Evolutionary conservation across 331 rosid genomes (phyloP).

Genomic region (Malus hybrid): DNA sequence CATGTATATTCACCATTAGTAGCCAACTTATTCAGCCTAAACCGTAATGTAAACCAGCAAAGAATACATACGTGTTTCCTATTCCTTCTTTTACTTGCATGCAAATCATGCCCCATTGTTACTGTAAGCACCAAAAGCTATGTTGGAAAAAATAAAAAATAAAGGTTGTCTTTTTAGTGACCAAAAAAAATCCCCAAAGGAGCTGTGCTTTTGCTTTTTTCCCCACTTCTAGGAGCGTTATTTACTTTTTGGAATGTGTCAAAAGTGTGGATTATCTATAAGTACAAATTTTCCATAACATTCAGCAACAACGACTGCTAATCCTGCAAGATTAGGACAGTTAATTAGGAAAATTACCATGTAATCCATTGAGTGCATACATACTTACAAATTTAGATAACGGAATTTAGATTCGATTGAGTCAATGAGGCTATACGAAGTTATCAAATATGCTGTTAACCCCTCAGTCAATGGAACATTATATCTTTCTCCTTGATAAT

Average conservation of each 20-base stretch:
- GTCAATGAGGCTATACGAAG: background rate
- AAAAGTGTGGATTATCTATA: background rate
- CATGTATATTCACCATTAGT: background rate
- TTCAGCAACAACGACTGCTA: conserved; percentile 21
- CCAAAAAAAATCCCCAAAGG: conserved; percentile 25
- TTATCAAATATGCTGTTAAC: background rate
- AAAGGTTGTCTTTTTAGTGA: conserved; percentile 21
- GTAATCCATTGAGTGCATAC: conserved; percentile 8
- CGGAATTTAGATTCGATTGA: background rate
- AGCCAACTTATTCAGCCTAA: background rate
- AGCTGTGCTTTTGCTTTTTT: conserved; percentile 22
- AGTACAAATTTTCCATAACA: conserved; percentile 37
- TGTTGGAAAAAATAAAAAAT: conserved; percentile 1
- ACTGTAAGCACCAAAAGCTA: background rate
- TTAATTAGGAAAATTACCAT: conserved; percentile 11
- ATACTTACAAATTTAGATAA: conserved; percentile 3
- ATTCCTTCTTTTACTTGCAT: background rate
- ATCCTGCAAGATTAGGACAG: conserved; percentile 23
- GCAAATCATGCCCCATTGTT: background rate
- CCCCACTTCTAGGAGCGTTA: conserved; percentile 21
- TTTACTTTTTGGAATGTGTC: conserved; percentile 13
- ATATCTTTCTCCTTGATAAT: conserved; percentile 1
- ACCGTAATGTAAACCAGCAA: background rate
- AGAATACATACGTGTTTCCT: background rate
- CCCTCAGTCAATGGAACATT: background rate